Evolutionary conservation across 768 basidiomycete species (phyloP).

Genomic region (Tricholoma flavovirens): DNA sequence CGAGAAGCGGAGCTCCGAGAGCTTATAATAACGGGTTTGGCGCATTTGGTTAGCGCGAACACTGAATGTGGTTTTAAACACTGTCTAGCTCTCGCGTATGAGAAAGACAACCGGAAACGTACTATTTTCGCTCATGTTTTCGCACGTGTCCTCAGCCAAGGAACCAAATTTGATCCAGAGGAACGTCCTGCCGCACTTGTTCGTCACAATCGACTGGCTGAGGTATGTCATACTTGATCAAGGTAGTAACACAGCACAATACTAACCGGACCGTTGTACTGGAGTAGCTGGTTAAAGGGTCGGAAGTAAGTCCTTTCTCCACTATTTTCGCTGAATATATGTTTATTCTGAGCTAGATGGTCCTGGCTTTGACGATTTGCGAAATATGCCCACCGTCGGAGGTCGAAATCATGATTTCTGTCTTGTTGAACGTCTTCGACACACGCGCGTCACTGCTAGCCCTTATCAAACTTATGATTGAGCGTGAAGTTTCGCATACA

Average conservation of each 20-base stretch:
- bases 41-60: constrained; percentile 78
- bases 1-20: constrained; percentile 64
- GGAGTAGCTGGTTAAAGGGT: constrained; percentile 61
- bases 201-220: constrained; percentile 49
- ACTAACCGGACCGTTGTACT: background rate
- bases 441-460: constrained; percentile 64
- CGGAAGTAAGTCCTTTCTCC: constrained; percentile 50
- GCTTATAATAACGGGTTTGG: constrained; percentile 72
- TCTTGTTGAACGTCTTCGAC: constrained; percentile 84
- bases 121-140: constrained; percentile 83
- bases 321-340: background rate
- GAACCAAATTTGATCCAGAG: constrained; percentile 68
- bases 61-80: constrained; percentile 88
- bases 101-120: constrained; percentile 61
- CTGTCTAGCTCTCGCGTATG: constrained; percentile 74
- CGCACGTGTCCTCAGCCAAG: constrained; percentile 72
- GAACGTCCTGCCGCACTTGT: constrained; percentile 42
- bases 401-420: constrained; percentile 78
- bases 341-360: constrained; percentile 43
- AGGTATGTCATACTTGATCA: constrained; percentile 34
- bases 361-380: constrained; percentile 78
- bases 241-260: background rate
- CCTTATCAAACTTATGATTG: constrained; percentile 79
- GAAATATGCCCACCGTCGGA: constrained; percentile 78
- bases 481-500: constrained; percentile 74